Evolutionary conservation across 345 rosid species (phyloP).

Genomic region (Jatropha curcas): DNA sequence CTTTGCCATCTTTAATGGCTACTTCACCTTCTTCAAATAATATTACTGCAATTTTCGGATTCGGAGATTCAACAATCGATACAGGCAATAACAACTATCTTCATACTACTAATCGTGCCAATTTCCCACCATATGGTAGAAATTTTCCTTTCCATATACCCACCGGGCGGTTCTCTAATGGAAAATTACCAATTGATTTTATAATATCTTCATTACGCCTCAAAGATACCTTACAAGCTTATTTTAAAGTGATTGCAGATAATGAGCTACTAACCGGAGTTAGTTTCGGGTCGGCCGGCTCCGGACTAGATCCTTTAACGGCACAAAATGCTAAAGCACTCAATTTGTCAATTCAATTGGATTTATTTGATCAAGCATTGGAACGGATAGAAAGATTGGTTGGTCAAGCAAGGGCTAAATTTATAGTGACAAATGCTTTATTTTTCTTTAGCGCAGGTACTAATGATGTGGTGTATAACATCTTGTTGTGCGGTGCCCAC

Average conservation of each 20-base stretch:
- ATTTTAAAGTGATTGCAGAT: conserved; percentile 20
- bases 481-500: too few species aligned
- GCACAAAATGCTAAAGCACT: conserved; percentile 14
- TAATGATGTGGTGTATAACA: conserved; percentile 32
- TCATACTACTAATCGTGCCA: conserved; percentile 18
- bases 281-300: conserved; percentile 36
- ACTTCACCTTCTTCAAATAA: conserved; percentile 14
- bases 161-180: conserved; percentile 43
- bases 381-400: conserved; percentile 20
- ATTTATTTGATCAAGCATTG: conserved; percentile 27
- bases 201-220: conserved; percentile 24
- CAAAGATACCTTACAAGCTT: conserved; percentile 38
- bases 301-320: conserved; percentile 35
- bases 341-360: conserved; percentile 23
- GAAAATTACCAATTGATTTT: conserved; percentile 38
- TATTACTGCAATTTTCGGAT: conserved; percentile 31
- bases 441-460: conserved; percentile 39
- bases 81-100: conserved; percentile 43
- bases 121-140: conserved; percentile 34
- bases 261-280: conserved; percentile 33
- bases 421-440: conserved; percentile 29
- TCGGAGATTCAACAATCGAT: conserved; percentile 44
- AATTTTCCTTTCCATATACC: conserved; percentile 28
- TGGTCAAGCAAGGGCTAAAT: conserved; percentile 25
- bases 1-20: not conserved